Evolutionary conservation across 495 filamentous ascomycete species (phyloP).

Genomic region (Podospora bellae-mahoneyi): DNA sequence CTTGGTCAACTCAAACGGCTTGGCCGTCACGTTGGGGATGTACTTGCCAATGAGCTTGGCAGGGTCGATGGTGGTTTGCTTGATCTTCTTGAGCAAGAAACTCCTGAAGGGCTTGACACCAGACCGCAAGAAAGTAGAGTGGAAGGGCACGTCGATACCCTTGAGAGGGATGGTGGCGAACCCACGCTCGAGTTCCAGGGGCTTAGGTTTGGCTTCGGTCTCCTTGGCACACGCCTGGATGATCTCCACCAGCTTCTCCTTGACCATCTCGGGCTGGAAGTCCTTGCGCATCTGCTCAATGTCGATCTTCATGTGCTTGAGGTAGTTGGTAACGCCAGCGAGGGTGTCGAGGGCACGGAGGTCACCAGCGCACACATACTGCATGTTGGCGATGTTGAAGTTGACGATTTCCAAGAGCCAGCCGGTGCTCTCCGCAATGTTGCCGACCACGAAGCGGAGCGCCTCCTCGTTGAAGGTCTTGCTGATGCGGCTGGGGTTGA

Average conservation of each 20-base stretch:
- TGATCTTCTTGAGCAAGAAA: conserved; percentile 98
- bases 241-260: conserved; percentile 49
- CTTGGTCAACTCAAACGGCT: conserved; percentile 91
- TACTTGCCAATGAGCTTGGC: conserved; percentile 96
- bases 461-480: conserved; percentile 98
- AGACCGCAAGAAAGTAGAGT: conserved; percentile 93
- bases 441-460: conserved; percentile 90
- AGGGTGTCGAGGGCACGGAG: conserved; percentile 92
- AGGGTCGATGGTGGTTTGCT: conserved; percentile 95
- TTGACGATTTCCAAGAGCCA: conserved; percentile 99
- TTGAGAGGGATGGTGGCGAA: conserved; percentile 95
- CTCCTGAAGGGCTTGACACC: conserved; percentile 97
- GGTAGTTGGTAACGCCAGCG: conserved; percentile 85
- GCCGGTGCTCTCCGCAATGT: conserved; percentile 83
- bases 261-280: conserved; percentile 66
- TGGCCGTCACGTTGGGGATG: conserved; percentile 96
- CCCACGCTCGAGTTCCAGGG: conserved; percentile 83
- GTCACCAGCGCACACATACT: conserved; percentile 97
- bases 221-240: conserved; percentile 83
- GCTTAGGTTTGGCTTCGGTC: conserved; percentile 82
- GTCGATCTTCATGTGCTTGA: conserved; percentile 94
- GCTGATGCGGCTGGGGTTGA: conserved; percentile 94
- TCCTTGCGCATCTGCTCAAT: conserved; percentile 86
- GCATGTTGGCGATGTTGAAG: conserved; percentile 97
- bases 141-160: conserved; percentile 98